These are phyloP conservation scores for Carex parvula DNA, from an alignment of 176 grass and related monocot genomes.

Conservation along the genomic window DNA sequence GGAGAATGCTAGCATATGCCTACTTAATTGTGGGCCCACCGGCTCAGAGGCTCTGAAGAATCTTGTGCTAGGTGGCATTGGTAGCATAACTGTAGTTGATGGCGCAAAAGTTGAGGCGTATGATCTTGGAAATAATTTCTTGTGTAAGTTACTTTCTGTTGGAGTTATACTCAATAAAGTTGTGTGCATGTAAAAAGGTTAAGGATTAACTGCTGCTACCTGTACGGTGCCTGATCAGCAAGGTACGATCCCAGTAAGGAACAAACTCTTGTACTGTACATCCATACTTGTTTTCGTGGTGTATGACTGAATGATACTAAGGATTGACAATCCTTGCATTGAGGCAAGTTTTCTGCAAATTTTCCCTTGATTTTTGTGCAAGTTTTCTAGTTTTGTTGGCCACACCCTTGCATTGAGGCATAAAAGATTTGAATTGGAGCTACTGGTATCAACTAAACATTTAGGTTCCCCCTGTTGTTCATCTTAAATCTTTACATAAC, in stretches of 20 bases:
- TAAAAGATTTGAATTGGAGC: background rate
- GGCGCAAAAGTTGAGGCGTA: constrained; percentile 64
- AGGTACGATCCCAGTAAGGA: background rate
- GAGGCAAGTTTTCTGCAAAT: too few relatives aligned
- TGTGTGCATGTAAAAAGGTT: background rate
- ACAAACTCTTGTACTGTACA: background rate
- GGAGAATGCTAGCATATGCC: constrained; percentile 83
- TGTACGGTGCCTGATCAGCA: background rate
- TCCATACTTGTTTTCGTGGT: background rate
- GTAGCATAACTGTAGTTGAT: constrained; percentile 76
- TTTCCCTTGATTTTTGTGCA: background rate
- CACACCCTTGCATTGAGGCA: background rate
- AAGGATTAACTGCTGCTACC: background rate
- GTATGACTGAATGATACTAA: background rate
- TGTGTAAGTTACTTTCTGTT: constrained; percentile 41
- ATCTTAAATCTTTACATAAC: background rate
- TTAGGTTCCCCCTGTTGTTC: background rate
- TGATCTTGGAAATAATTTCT: constrained; percentile 92
- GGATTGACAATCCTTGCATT: background rate
- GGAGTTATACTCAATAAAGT: background rate
- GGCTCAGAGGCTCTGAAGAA: constrained; percentile 86
- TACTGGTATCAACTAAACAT: background rate
- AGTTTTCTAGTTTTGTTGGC: background rate
- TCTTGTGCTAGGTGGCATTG: constrained; percentile 80
- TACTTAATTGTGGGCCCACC: constrained; percentile 84